phyloP scores from a whole-genome alignment of 2,329 filamentous ascomycete species.

The Fusarium albidum region DNA sequence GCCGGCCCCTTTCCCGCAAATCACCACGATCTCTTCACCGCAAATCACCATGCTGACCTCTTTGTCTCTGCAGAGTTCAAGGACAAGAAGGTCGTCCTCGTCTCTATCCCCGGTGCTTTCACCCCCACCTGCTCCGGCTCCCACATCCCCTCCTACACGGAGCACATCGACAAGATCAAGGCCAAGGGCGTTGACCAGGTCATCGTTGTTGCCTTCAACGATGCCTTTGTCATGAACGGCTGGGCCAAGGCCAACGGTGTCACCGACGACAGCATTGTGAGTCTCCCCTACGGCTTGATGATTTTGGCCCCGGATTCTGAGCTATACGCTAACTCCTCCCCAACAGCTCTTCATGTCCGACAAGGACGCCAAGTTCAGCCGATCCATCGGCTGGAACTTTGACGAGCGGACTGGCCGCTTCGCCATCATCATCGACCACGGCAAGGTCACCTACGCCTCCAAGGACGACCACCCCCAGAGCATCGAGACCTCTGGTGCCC shows the following conservation, averaged over 20 bases:
- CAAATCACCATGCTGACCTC: conserved; percentile 11
- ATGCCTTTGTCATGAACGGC: conserved; percentile 86
- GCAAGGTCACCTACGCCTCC: conserved; percentile 83
- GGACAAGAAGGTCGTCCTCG: conserved; percentile 64
- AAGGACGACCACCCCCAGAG: conserved; percentile 65
- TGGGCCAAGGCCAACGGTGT: conserved; percentile 90
- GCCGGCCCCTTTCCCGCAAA: conserved; percentile 2
- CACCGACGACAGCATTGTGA: conserved; percentile 70
- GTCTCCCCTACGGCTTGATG: conserved; percentile 35
- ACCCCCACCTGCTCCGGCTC: conserved; percentile 84
- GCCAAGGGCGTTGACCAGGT: conserved; percentile 84
- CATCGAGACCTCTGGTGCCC: conserved; percentile 60
- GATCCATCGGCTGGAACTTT: conserved; percentile 78
- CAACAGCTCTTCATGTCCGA: conserved; percentile 81
- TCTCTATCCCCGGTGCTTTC: conserved; percentile 75
- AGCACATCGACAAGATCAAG: conserved; percentile 74
- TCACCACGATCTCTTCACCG: conserved; percentile 1
- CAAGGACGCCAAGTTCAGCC: conserved; percentile 73
- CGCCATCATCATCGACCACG: conserved; percentile 83
- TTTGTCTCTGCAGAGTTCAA: conserved; percentile 58
- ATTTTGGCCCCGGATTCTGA: conserved; percentile 3
- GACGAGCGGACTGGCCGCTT: conserved; percentile 81
- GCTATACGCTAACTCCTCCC: conserved; percentile 11
- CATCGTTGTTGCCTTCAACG: conserved; percentile 84
- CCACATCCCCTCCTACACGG: conserved; percentile 83